phyloP scores from a whole-genome alignment of 805 yeast genomes.

The Kodamaea kakaduensis region DNA sequence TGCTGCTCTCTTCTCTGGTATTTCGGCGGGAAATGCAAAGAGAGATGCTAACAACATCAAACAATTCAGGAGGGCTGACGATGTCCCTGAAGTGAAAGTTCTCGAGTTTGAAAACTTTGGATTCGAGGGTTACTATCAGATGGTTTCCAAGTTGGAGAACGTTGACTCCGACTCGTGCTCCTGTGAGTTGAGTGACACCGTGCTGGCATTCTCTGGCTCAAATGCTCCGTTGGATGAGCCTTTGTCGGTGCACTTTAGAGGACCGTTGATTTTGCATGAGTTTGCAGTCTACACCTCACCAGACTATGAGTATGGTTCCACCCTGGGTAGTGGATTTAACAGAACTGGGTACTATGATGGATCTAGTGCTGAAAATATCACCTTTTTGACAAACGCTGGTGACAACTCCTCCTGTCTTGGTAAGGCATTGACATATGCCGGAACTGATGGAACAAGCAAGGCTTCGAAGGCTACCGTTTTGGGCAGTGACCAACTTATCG shows the following conservation, averaged over 20 bases:
- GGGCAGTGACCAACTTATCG: constrained; percentile 43
- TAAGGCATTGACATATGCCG: constrained; percentile 61
- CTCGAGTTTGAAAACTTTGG: constrained; percentile 55
- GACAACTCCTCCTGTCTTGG: constrained; percentile 61
- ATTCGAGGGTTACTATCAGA: constrained; percentile 47
- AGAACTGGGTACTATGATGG: constrained; percentile 61
- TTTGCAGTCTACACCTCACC: constrained; percentile 60
- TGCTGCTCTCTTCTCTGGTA: constrained; percentile 4
- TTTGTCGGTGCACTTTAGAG: constrained; percentile 74
- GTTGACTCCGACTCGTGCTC: constrained; percentile 43
- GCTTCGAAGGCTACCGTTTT: constrained; percentile 49
- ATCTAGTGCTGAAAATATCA: constrained; percentile 51
- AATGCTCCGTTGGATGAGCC: constrained; percentile 67
- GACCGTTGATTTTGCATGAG: constrained; percentile 58
- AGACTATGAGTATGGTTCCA: constrained; percentile 26
- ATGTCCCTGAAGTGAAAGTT: constrained; percentile 19
- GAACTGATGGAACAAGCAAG: constrained; percentile 46
- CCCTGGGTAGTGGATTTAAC: constrained; percentile 47
- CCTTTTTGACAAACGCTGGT: constrained; percentile 66
- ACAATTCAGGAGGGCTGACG: constrained; percentile 5
- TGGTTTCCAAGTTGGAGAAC: constrained; percentile 43
- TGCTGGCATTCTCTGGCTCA: constrained; percentile 48
- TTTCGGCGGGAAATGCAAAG: constrained; percentile 4
- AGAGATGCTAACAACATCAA: constrained; percentile 9
- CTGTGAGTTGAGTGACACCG: constrained; percentile 37